Base-by-base conservation (phyloP, 2,329 filamentous ascomycete genomes). In the Microcyclospora tardicrescens region DNA sequence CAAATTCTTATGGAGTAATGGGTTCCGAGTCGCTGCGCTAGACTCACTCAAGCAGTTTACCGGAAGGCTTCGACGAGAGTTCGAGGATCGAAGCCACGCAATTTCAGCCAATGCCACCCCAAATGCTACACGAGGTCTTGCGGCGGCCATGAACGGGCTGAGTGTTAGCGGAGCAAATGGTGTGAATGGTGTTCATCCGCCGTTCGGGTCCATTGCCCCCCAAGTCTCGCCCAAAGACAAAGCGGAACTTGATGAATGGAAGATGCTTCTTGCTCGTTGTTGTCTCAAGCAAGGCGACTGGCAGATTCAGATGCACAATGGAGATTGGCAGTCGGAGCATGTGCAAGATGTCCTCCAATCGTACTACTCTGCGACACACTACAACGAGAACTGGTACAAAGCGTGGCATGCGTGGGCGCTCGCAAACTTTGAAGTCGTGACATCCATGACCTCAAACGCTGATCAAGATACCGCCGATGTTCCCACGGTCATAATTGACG, bases 341-440 rank as follows among this genome's bases (percentile, higher is more conserved):
- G 84, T 94, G 3, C 76, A 83, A 37, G 89, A 96, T 38, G 86
- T 98, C 41, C 68, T 98, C 16, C 73, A 77, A n/a, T 86, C 91
- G 2, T 98, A 96, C 60, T 79, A 79, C 13, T 81, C 87, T 42
- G 93, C 93, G 1, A 98, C 91, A 2, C 80, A 84, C 42, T 95
- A 93, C 63, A 93, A 98, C 58, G 81, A 85, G 28, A 79, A 81
- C 44, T 98, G 89, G 77, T 98, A 98, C 67, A 99, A 98, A 64
- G 91, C 93, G 6, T 99, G 91, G 91, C 91, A 99, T 62, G 84
- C 91, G 0, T 99, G 91, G 89, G 93, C 91, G 10, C 64, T 98
- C 45, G 89, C 91, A 38, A 99, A 98, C 61, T 99, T 98, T 54
- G 89, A 99, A 62, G 91, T 98, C 41, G 87, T 96, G 29, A 93